Percentiles rank a stretch among this genome's conserved stretches.
Conservation (phyloP, 495 filamentous ascomycete genomes). For the Daldinia loculata region DNA sequence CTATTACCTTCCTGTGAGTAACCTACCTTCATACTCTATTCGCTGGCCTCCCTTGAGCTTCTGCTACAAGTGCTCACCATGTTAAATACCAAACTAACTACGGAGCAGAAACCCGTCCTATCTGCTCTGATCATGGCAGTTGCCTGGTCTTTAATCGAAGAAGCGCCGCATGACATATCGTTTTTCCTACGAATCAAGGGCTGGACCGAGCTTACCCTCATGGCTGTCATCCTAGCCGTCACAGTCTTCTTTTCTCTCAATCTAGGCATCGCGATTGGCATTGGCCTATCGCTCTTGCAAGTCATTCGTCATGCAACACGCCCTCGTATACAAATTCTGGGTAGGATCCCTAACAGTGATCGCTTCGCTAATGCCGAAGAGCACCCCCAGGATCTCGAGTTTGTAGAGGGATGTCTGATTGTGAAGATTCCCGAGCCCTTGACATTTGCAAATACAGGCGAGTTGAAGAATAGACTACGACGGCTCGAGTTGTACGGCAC, state of each 20-base stretch:
- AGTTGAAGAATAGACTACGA: constrained; percentile 82
- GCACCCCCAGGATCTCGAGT: constrained; percentile 78
- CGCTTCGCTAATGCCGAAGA: constrained; percentile 91
- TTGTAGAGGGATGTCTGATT: constrained; percentile 90
- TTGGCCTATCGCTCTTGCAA: constrained; percentile 85
- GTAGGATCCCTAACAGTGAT: constrained; percentile 81
- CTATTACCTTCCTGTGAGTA: constrained; percentile 88
- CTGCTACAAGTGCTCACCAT: neutral
- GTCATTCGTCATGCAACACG: constrained; percentile 90
- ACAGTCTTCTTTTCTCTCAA: constrained; percentile 94
- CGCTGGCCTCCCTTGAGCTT: neutral
- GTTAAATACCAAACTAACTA: constrained; percentile 40
- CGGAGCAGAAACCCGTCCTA: constrained; percentile 84
- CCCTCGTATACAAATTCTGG: constrained; percentile 96
- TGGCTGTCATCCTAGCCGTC: constrained; percentile 85
- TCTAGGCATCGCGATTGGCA: constrained; percentile 86
- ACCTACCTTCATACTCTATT: neutral
- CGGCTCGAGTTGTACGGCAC: constrained; percentile 90
- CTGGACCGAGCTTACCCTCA: constrained; percentile 83
- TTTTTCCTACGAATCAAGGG: constrained; percentile 91
- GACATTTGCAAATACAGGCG: constrained; percentile 96
- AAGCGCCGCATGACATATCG: constrained; percentile 86
- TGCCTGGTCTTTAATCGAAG: constrained; percentile 92
- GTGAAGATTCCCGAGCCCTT: constrained; percentile 97
- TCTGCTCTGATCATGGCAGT: constrained; percentile 96